Evolutionary conservation across 2,329 filamentous ascomycete genomes (phyloP).

Genomic region (Neospermospora avenae): DNA sequence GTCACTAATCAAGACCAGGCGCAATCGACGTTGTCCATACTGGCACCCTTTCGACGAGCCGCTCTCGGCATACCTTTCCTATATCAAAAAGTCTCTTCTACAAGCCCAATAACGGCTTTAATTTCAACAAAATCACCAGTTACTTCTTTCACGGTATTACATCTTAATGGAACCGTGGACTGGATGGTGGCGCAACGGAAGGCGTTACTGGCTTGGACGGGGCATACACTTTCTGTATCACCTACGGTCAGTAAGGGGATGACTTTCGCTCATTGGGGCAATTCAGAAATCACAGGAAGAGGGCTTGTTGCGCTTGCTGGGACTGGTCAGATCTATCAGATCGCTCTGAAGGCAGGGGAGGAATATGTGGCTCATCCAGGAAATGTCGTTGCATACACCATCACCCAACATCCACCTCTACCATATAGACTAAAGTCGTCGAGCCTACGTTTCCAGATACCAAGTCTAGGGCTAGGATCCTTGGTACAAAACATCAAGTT

Average conservation of each 20-base stretch:
- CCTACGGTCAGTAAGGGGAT: conserved; percentile 73
- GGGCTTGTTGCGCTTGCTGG: conserved; percentile 82
- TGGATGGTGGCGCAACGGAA: conserved; percentile 90
- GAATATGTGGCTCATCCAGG: conserved; percentile 89
- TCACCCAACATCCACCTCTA: conserved; percentile 68
- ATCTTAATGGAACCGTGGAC: conserved; percentile 89
- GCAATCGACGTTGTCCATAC: conserved; percentile 81
- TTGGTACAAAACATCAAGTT: conserved; percentile 70
- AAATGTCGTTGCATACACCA: conserved; percentile 86
- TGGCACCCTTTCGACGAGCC: conserved; percentile 79
- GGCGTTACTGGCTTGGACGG: conserved; percentile 93
- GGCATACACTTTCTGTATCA: conserved; percentile 74
- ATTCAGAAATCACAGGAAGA: conserved; percentile 80
- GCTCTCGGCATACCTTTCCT: conserved; percentile 87
- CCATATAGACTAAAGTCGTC: conserved; percentile 87
- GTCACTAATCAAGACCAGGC: conserved; percentile 49
- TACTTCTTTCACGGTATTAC: conserved; percentile 82
- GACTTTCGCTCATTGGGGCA: conserved; percentile 86
- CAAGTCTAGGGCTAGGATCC: conserved; percentile 58
- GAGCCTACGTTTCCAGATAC: conserved; percentile 72
- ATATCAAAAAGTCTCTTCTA: conserved; percentile 87
- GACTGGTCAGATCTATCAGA: conserved; percentile 84
- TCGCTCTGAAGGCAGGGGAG: conserved; percentile 77
- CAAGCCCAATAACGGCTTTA: conserved; percentile 81
- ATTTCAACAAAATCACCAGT: conserved; percentile 83